Conservation (phyloP, 2,329 filamentous ascomycete species). For the Raffaelea deltoideospora region DNA sequence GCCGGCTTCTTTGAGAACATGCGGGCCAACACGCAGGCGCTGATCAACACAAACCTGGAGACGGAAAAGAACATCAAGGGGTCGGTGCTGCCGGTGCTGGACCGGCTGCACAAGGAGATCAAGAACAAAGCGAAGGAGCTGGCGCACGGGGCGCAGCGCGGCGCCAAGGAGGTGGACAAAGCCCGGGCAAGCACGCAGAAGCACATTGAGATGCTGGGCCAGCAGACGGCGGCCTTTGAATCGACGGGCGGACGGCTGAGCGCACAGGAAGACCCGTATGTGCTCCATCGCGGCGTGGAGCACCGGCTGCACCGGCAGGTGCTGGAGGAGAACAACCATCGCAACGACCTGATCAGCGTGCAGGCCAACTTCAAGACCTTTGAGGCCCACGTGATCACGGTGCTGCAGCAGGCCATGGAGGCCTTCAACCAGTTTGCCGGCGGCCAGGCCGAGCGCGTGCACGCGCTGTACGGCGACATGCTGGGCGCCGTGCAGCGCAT, state of each 20-base stretch:
- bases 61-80: constrained; percentile 84
- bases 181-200: constrained; percentile 76
- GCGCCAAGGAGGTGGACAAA: constrained; percentile 83
- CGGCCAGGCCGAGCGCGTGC: constrained; percentile 68
- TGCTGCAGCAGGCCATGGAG: constrained; percentile 67
- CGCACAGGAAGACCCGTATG: constrained; percentile 71
- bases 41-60: constrained; percentile 79
- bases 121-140: constrained; percentile 94
- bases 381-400: constrained; percentile 70
- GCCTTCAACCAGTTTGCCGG: constrained; percentile 70
- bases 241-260: constrained; percentile 57
- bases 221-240: constrained; percentile 69
- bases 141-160: constrained; percentile 62
- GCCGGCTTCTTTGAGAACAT: constrained; percentile 90
- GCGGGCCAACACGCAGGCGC: constrained; percentile 77
- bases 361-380: constrained; percentile 82
- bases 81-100: constrained; percentile 73
- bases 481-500: constrained; percentile 61
- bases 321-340: constrained; percentile 88
- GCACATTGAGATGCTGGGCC: constrained; percentile 85
- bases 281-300: constrained; percentile 65
- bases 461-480: constrained; percentile 74
- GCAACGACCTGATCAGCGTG: constrained; percentile 79
- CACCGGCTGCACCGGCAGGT: constrained; percentile 84
- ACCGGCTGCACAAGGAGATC: constrained; percentile 86